Percentiles rank a stretch among this genome's conserved stretches.
Evolutionary conservation across 306 rosid genomes (phyloP).

Genomic region (Cucurbita argyrosperma): DNA sequence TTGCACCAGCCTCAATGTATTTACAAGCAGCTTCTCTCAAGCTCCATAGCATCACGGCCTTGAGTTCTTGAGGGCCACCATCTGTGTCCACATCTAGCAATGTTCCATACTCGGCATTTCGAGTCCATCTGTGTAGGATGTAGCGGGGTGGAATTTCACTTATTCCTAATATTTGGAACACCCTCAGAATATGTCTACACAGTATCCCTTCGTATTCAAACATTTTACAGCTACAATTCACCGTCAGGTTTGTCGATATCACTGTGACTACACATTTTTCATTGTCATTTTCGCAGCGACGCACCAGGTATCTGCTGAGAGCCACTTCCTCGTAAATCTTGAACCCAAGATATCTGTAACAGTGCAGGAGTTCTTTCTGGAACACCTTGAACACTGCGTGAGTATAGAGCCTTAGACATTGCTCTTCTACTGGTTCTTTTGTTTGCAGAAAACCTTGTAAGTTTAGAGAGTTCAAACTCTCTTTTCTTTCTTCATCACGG

Average conservation of each 20-base stretch:
- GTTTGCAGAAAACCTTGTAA: conserved; percentile 80
- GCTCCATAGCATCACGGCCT: conserved; percentile 81
- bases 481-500: conserved; percentile 77
- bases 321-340: conserved; percentile 56
- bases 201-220: conserved; percentile 87
- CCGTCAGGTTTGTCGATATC: conserved; percentile 35
- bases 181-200: conserved; percentile 76
- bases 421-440: conserved; percentile 81
- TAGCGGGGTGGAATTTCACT: conserved; percentile 71
- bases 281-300: conserved; percentile 54
- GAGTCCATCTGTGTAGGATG: conserved; percentile 80
- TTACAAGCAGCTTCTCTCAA: conserved; percentile 84
- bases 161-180: conserved; percentile 73
- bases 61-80: conserved; percentile 60
- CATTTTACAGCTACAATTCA: conserved; percentile 82
- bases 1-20: conserved; percentile 77
- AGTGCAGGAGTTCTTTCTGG: conserved; percentile 83
- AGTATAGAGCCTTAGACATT: conserved; percentile 74
- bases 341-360: conserved; percentile 79
- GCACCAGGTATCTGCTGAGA: conserved; percentile 66
- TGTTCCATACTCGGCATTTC: conserved; percentile 75
- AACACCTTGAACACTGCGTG: conserved; percentile 63
- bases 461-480: conserved; percentile 63
- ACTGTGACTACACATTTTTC: conserved; percentile 63
- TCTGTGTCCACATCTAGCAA: conserved; percentile 53